These are phyloP conservation scores for Nakazawaea molendinolei DNA, from an alignment of 805 yeast genomes.

Conservation along the genomic window DNA sequence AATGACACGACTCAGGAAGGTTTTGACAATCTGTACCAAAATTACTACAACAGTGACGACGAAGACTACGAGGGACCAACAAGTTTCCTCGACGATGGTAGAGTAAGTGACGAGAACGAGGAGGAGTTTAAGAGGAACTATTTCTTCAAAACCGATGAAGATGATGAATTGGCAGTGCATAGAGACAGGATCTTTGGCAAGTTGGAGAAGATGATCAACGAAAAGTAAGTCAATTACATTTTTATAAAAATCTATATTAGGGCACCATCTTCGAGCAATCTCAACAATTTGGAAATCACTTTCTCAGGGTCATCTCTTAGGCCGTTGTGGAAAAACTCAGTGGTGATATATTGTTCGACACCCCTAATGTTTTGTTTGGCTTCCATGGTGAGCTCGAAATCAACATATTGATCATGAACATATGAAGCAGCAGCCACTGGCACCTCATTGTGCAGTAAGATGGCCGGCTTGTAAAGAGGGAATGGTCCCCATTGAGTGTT, in stretches of 20 bases:
- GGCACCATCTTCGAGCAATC: conserved; percentile 31
- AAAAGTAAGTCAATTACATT: conserved; percentile 14
- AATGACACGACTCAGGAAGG: conserved; percentile 15
- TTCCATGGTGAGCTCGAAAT: conserved; percentile 32
- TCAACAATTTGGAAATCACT: conserved; percentile 34
- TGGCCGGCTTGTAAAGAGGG: conserved; percentile 18
- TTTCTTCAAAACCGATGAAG: conserved; percentile 51
- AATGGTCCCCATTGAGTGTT: conserved; percentile 21
- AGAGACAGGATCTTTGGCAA: conserved; percentile 56
- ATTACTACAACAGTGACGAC: conserved; percentile 14
- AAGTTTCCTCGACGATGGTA: conserved; percentile 12
- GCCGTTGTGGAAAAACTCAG: conserved; percentile 47
- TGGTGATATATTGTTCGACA: conserved; percentile 35
- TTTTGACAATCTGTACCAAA: conserved; percentile 27
- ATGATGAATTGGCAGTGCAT: conserved; percentile 56
- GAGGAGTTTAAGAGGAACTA: conserved; percentile 35
- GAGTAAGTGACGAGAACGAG: conserved; percentile 13
- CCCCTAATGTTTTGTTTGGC: conserved; percentile 30
- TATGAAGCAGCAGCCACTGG: conserved; percentile 49
- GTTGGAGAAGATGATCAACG: conserved; percentile 48
- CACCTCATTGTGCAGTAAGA: conserved; percentile 15
- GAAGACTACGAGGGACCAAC: conserved; percentile 16
- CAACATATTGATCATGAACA: conserved; percentile 45
- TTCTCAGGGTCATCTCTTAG: conserved; percentile 32
- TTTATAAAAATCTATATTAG: conserved; percentile 20